These are phyloP conservation scores for Xylariaceae sp. DNA, from an alignment of 2,329 filamentous ascomycete genomes.

Conservation along the genomic window DNA sequence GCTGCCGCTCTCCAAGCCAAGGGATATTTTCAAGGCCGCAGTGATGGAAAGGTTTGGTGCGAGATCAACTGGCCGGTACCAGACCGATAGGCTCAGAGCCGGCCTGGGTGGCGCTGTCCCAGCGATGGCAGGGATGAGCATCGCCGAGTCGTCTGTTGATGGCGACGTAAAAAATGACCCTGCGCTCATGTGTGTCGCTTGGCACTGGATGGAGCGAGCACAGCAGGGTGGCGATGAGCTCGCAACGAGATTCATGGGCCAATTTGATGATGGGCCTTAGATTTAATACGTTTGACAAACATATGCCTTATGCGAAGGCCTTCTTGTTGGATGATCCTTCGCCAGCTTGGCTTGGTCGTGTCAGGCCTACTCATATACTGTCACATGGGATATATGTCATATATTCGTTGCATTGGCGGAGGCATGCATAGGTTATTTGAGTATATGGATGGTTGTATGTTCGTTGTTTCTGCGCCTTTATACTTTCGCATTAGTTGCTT, in stretches of 20 bases:
- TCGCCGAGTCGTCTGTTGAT: slow-evolving; percentile 34
- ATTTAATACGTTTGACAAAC: slow-evolving; percentile 29
- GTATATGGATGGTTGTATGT: too few relatives aligned
- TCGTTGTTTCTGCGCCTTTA: too few relatives aligned
- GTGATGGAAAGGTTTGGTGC: slow-evolving; percentile 70
- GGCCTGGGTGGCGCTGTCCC: slow-evolving; percentile 27
- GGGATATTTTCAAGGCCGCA: slow-evolving; percentile 86
- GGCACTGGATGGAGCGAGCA: slow-evolving; percentile 96
- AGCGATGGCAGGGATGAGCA: slow-evolving; percentile 21
- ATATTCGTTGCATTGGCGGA: too few relatives aligned
- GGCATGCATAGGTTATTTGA: too few relatives aligned
- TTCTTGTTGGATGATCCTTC: neutral
- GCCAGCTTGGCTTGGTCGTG: neutral
- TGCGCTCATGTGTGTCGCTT: slow-evolving; percentile 85
- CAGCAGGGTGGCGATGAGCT: slow-evolving; percentile 82
- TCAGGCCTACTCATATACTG: too few relatives aligned
- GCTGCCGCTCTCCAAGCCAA: slow-evolving; percentile 76
- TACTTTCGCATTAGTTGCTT: slow-evolving; percentile 6
- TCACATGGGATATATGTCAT: too few relatives aligned
- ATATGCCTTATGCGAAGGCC: neutral
- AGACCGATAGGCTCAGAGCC: slow-evolving; percentile 29
- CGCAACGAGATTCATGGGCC: slow-evolving; percentile 77
- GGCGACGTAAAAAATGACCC: slow-evolving; percentile 69
- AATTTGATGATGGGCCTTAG: slow-evolving; percentile 44
- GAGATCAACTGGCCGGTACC: slow-evolving; percentile 33